Percentiles rank a stretch among this genome's conserved stretches.
Evolutionary conservation across 2,329 filamentous ascomycete genomes (phyloP).

Genomic region (Diaporthe nobilis): DNA sequence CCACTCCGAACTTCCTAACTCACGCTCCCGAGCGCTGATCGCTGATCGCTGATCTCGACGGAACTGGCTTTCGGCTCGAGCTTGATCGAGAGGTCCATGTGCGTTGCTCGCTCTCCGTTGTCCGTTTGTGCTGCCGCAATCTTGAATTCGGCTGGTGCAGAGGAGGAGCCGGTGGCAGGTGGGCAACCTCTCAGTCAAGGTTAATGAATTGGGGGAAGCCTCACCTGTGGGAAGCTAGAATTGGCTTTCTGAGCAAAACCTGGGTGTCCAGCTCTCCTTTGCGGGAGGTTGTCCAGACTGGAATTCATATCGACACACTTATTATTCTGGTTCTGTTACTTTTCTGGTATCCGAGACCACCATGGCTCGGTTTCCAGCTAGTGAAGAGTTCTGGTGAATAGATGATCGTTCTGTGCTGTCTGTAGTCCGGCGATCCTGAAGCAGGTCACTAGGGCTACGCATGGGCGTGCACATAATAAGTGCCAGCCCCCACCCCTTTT

Average conservation of each 20-base stretch:
- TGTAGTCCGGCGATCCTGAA: background rate
- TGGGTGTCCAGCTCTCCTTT: background rate
- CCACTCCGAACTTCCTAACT: background rate
- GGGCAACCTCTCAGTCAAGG: background rate
- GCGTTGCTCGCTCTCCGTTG: background rate
- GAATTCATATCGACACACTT: too few species aligned
- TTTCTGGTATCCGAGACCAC: background rate
- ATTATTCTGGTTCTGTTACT: background rate
- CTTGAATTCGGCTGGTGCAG: background rate
- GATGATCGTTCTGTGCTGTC: background rate
- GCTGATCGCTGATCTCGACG: constrained; percentile 10
- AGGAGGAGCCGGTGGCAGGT: background rate
- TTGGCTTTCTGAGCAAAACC: background rate
- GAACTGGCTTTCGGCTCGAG: constrained; percentile 14
- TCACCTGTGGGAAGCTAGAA: background rate
- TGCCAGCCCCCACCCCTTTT: background rate
- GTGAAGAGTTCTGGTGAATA: background rate
- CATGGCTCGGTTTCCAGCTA: background rate
- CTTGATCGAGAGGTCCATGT: constrained; percentile 16
- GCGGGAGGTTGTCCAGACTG: background rate
- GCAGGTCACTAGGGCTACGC: background rate
- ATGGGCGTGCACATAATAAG: background rate
- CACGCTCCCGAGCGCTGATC: background rate
- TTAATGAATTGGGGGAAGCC: background rate
- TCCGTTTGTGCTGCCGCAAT: background rate